Evolutionary conservation across 306 rosid genomes (phyloP), one percentile per base, ranked within the genome.

Genomic region (Pyrus bretschneideri): DNA sequence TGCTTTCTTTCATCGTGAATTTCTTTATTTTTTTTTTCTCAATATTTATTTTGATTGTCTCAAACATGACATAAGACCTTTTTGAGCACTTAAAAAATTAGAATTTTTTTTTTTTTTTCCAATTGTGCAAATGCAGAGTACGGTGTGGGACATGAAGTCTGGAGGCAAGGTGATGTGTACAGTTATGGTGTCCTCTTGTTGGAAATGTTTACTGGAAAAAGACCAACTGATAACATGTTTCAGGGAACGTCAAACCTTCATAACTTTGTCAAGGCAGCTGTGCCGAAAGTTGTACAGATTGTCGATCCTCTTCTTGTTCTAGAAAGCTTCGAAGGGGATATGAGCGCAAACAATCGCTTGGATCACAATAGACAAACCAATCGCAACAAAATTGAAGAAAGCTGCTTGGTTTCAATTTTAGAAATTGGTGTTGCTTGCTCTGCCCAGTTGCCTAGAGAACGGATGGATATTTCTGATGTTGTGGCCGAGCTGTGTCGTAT

Each of bases 71-170:
- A 49, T n/a, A 5, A 4, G 30, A 12, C 12, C 9, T 62, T 62
- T 29, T 3, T 33, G 38, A 29, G 11, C 40, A 14, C 17, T 3
- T 62, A 18, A n/a, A 4, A 52, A 30, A 31, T 30, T 31, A 12
- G 12, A 31, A 71, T 6, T 46, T 11, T 46, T 1, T 1, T 4
- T 22, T 25, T 11, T 49, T 4, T 49, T 70, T 30, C 2, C 15
- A 70, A 52, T 29, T 30, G 46, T 71, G 49, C 4, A 69, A 70
- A 51, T 71, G 46, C 42, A 81, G 78, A 81, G 76, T 81, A 81
- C 27, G 85, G 83, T 5, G 63, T 72, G 57, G 81, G 87, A 2
- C 82, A 76, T 46, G 78, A 69, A 65, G 33, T 78, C 4, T 84
- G 83, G 35, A 66, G 25, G 6, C 59, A 58, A 54, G 83, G 85